phyloP scores from a whole-genome alignment of 352 stramenopile species.

The Globisporangium heterothallicum region DNA sequence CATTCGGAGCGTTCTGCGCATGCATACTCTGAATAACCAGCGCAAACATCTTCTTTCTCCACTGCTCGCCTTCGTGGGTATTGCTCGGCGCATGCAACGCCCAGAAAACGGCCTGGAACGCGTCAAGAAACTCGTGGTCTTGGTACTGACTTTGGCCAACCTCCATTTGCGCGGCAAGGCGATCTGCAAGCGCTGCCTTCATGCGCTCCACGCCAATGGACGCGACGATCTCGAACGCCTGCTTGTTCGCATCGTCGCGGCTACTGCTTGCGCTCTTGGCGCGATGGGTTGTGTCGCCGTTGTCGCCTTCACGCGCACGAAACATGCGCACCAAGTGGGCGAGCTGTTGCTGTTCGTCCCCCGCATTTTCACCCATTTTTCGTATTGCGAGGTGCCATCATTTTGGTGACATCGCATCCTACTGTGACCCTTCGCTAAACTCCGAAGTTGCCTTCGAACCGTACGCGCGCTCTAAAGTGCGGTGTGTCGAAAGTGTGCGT shows the following conservation, averaged over 20 bases:
- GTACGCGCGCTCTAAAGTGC: constrained; percentile 13
- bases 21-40: constrained; percentile 25
- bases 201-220: constrained; percentile 22
- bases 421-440: background rate
- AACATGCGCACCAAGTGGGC: constrained; percentile 25
- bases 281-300: background rate
- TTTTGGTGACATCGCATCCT: constrained; percentile 2
- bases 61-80: constrained; percentile 16
- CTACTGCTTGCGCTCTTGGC: background rate
- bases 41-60: constrained; percentile 20
- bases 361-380: background rate
- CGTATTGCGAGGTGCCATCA: background rate
- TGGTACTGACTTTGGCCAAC: constrained; percentile 30
- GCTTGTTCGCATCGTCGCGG: background rate
- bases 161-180: constrained; percentile 14
- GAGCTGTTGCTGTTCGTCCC: constrained; percentile 6
- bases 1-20: constrained; percentile 16
- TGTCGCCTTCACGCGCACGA: constrained; percentile 10
- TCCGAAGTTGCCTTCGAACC: background rate
- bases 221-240: constrained; percentile 13
- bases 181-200: constrained; percentile 15
- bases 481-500: background rate
- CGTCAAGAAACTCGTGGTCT: constrained; percentile 21
- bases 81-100: constrained; percentile 16
- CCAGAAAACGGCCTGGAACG: constrained; percentile 38